phyloP scores from a whole-genome alignment of 2,329 filamentous ascomycete species.

The Nemania serpens region DNA sequence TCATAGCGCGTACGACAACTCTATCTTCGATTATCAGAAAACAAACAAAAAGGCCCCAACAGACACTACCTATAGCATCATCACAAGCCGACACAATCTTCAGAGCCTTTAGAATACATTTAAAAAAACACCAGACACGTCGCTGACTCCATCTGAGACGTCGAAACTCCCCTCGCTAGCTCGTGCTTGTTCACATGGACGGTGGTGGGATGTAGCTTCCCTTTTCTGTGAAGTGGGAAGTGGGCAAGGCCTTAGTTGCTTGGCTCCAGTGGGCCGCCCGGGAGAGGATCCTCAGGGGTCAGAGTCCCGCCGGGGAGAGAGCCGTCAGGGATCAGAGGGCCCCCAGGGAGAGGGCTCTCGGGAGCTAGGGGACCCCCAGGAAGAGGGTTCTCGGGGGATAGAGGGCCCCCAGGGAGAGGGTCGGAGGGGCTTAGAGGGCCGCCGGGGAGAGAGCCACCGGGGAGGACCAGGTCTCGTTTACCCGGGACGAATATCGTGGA shows the following conservation, averaged over 20 bases:
- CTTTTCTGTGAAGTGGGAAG: neutral
- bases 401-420: slow-evolving; percentile 16
- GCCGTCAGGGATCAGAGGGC: slow-evolving; percentile 34
- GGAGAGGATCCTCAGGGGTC: slow-evolving; percentile 37
- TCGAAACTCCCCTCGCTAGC: slow-evolving; percentile 9
- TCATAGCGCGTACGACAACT: too few relatives aligned
- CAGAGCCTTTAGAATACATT: neutral
- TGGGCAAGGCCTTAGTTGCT: slow-evolving; percentile 18
- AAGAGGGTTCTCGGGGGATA: slow-evolving; percentile 34
- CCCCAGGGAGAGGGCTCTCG: slow-evolving; percentile 33
- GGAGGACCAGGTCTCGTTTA: slow-evolving; percentile 35
- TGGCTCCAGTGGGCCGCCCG: slow-evolving; percentile 21
- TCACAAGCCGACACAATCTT: neutral
- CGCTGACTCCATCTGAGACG: slow-evolving; percentile 11
- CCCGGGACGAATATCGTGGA: slow-evolving; percentile 41
- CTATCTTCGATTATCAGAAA: too few relatives aligned
- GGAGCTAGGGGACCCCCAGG: slow-evolving; percentile 1
- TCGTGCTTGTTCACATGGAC: neutral
- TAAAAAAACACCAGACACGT: slow-evolving; percentile 8
- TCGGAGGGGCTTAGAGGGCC: slow-evolving; percentile 30
- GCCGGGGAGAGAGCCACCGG: slow-evolving; percentile 32
- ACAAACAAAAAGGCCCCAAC: neutral
- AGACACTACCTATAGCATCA: slow-evolving; percentile 11
- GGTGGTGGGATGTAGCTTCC: neutral
- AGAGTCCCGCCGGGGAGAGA: slow-evolving; percentile 21